Evolutionary conservation across 2,329 filamentous ascomycete species (phyloP), one percentile per base, ranked within the genome.

Genomic region (Rhynchosporium graminicola): DNA sequence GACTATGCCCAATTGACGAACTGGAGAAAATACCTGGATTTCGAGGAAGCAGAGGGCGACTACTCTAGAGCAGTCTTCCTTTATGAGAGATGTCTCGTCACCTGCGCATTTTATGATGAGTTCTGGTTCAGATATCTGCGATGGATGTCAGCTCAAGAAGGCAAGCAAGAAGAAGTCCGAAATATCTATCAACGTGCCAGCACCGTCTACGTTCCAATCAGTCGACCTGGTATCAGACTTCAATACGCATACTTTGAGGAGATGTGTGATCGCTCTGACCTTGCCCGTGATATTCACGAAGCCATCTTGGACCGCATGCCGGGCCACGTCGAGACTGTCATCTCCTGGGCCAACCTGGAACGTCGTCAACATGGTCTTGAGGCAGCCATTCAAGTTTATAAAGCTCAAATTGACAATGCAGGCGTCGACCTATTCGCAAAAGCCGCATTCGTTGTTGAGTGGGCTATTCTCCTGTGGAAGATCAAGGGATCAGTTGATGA

Each of bases 61-160:
- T 91, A 87, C 68, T 77, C 81, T 13, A 86, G 95, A 63, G 88
- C 83, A 51, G 84, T 90, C 5, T 95, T 95, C 72, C 79, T 99
- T 38, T 98, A 99, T 74, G 95, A 99, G 79, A 88, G 95, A 57
- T 98, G 93, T 71, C 78, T 99, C 58, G 91, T 97, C 42, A 94
- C 92, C 0, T 96, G 91, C 72, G 94, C 95, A 15, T 89, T 96
- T 69, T 97, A 99, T 74, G 94, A 98, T 56, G 94, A 98, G 74
- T 96, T 98, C 76, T 99, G 95, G 95, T 87, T 96, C 71, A 89
- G 95, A n/a, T 99, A 97, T 76, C 91, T 90, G 15, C 83, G 94
- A 46, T 99, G 95, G 95, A 96, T 97, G 90, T 82, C 84, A 63
- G 86, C 86, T 0, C 91, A 96, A 73, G 78, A 85, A 1, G 87